These are phyloP conservation scores for Lycium barbarum DNA, from an alignment of 257 asterid genomes.

Conservation along the genomic window DNA sequence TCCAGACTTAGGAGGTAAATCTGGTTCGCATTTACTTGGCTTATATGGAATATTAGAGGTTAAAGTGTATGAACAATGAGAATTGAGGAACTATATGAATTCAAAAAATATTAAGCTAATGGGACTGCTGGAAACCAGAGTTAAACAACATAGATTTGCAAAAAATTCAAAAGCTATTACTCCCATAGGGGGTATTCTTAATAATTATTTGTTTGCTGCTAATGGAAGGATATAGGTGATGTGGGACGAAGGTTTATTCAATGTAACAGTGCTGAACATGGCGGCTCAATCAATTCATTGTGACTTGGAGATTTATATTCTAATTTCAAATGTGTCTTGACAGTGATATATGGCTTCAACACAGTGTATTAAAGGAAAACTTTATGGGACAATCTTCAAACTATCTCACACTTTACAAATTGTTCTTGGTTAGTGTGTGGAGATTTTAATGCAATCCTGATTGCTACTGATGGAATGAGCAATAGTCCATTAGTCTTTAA, in stretches of 20 bases:
- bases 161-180: background rate
- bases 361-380: background rate
- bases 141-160: background rate
- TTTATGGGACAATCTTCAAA: background rate
- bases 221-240: background rate
- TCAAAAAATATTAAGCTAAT: too few species aligned
- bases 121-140: background rate
- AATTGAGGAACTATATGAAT: too few species aligned
- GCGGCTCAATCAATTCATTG: background rate
- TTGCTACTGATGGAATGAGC: too few species aligned
- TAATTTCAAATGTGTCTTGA: background rate
- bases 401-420: too few species aligned
- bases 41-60: background rate
- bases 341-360: background rate
- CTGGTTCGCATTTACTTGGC: background rate
- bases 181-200: background rate
- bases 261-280: too few species aligned
- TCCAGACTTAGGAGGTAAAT: background rate
- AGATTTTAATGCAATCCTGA: too few species aligned
- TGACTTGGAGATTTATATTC: background rate
- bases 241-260: background rate
- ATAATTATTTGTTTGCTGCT: too few species aligned
- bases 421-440: too few species aligned
- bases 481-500: too few species aligned
- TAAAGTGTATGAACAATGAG: too few species aligned